phyloP scores from a whole-genome alignment of 2,329 filamentous ascomycete species.

The Grosmannia huntii region DNA sequence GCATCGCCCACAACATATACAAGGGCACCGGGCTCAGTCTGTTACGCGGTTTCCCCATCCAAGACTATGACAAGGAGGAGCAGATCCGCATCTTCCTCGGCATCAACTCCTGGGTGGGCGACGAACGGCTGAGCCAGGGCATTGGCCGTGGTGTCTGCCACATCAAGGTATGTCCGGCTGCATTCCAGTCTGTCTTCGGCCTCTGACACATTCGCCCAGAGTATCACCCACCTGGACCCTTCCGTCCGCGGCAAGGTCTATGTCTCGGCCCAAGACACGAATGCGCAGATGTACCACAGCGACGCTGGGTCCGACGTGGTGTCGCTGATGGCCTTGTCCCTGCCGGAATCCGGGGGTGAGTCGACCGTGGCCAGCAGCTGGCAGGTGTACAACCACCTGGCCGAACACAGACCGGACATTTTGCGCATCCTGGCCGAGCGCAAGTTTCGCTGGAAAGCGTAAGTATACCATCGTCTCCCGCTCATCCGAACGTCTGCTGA shows the following conservation, averaged over 20 bases:
- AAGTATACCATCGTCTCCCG: background rate
- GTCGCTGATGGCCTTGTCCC: background rate
- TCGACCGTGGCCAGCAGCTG: conserved; percentile 1
- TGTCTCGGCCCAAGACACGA: background rate
- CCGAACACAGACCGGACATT: background rate
- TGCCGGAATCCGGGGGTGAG: background rate
- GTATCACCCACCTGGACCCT: background rate
- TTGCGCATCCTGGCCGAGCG: background rate
- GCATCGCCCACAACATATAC: background rate
- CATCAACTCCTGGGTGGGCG: background rate
- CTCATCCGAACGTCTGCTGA: background rate
- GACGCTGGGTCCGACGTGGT: background rate
- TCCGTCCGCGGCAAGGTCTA: background rate
- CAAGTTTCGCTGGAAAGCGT: background rate
- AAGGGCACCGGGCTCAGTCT: background rate
- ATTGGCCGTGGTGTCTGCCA: background rate
- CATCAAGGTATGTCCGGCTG: background rate
- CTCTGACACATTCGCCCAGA: background rate
- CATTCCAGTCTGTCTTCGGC: background rate
- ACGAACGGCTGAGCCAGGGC: background rate
- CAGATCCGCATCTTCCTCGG: background rate
- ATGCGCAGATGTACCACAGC: conserved; percentile 1
- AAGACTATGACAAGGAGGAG: conserved; percentile 1
- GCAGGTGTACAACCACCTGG: background rate
- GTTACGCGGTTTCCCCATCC: background rate